Evolutionary conservation across 176 grass and related monocot genomes (phyloP).

Genomic region (Rhynchospora breviuscula): DNA sequence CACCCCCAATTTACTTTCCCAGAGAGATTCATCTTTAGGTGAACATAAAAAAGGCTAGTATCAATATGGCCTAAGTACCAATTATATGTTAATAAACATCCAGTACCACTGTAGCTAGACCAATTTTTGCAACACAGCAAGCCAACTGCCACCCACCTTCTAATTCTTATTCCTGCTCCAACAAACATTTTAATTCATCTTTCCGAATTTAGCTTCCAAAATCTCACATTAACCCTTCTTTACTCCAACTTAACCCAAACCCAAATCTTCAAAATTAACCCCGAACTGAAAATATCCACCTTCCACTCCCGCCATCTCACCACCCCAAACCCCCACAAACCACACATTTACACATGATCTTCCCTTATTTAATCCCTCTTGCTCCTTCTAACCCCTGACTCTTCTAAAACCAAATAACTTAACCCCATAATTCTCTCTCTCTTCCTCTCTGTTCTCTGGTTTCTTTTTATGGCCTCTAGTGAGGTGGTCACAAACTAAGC

Average conservation of each 20-base stretch:
- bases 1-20: not conserved
- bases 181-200: slow-evolving; percentile 32
- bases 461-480: not conserved
- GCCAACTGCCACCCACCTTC: slow-evolving; percentile 44
- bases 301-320: not conserved
- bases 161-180: slow-evolving; percentile 16
- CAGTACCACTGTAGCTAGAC: not conserved
- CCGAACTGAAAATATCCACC: not conserved
- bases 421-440: not conserved
- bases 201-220: slow-evolving; percentile 18
- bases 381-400: not conserved
- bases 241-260: slow-evolving; percentile 17
- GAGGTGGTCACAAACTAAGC: not conserved
- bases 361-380: slow-evolving; percentile 23
- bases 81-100: not conserved
- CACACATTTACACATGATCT: not conserved
- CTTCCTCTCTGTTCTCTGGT: slow-evolving; percentile 9
- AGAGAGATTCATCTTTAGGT: not conserved
- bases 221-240: slow-evolving; percentile 21
- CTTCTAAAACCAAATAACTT: slow-evolving; percentile 7
- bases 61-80: not conserved
- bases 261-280: slow-evolving; percentile 13
- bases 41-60: not conserved
- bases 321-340: not conserved
- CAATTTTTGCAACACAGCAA: slow-evolving; percentile 5